phyloP scores from a whole-genome alignment of 768 basidiomycete species.

The Xanthoconium purpureum region DNA sequence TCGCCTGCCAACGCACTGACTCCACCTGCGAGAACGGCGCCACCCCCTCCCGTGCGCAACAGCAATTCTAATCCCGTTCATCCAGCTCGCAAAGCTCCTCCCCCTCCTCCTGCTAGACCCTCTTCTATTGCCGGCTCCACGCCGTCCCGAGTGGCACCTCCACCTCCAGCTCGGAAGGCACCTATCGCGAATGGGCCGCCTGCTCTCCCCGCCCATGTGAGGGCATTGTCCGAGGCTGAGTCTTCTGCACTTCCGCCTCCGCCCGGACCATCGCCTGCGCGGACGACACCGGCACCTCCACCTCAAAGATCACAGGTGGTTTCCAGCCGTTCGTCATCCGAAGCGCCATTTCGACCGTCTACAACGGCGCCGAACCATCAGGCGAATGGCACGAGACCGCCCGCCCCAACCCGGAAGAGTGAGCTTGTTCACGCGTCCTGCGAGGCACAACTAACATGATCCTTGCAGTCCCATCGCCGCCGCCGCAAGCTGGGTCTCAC shows the following conservation, averaged over 20 bases:
- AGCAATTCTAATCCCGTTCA: conserved; percentile 12
- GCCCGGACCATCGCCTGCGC: conserved; percentile 29
- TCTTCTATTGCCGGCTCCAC: conserved; percentile 31
- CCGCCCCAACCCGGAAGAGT: conserved; percentile 49
- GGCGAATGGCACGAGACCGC: conserved; percentile 31
- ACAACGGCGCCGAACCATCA: conserved; percentile 16
- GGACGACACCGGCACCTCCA: conserved; percentile 22
- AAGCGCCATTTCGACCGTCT: conserved; percentile 13
- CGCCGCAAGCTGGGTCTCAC: conserved; percentile 63
- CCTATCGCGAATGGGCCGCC: conserved; percentile 28
- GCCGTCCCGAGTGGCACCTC: conserved; percentile 35
- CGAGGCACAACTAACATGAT: conserved; percentile 10
- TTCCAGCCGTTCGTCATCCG: conserved; percentile 25
- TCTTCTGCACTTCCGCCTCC: conserved; percentile 34
- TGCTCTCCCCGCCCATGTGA: conserved; percentile 37
- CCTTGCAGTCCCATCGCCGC: conserved; percentile 49
- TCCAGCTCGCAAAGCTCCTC: conserved; percentile 36
- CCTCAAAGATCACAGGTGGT: conserved; percentile 24
- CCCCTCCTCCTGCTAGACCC: conserved; percentile 45
- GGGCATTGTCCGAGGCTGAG: conserved; percentile 44
- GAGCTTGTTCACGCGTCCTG: conserved; percentile 19
- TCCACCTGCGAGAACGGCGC: conserved; percentile 13
- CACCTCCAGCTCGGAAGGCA: conserved; percentile 40
- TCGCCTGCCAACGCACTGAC: conserved; percentile 18
- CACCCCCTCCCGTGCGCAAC: conserved; percentile 30